A percentile compares a stretch with the other conserved stretches of the same genome.
phyloP scores from a whole-genome alignment of 1,139 yeast genomes.

The Diutina catenulata region DNA sequence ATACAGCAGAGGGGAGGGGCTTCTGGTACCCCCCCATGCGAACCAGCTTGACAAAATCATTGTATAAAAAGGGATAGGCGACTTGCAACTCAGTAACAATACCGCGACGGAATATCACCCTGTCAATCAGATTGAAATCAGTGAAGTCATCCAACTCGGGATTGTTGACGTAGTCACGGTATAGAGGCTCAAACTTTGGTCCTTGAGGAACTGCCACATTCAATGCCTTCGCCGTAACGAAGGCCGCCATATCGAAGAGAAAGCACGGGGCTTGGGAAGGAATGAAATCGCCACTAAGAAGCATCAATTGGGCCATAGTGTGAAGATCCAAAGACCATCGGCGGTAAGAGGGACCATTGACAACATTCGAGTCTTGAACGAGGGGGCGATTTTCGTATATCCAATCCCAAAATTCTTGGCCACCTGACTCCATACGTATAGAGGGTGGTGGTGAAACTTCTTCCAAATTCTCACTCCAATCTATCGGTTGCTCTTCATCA shows the following conservation, averaged over 20 bases:
- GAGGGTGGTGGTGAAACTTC: constrained; percentile 60
- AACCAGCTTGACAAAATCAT: constrained; percentile 63
- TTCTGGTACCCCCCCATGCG: constrained; percentile 41
- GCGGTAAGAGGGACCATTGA: constrained; percentile 70
- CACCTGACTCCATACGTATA: too few relatives aligned
- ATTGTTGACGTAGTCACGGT: constrained; percentile 42
- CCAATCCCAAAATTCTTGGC: constrained; percentile 47
- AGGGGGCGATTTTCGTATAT: constrained; percentile 71
- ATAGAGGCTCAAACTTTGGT: constrained; percentile 89
- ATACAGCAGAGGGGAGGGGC: too few relatives aligned
- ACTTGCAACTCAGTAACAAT: constrained; percentile 74
- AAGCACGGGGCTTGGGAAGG: constrained; percentile 55
- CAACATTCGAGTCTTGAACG: constrained; percentile 37
- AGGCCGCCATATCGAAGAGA: constrained; percentile 64
- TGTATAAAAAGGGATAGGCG: constrained; percentile 78
- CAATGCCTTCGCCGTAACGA: constrained; percentile 83
- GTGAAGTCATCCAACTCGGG: constrained; percentile 68
- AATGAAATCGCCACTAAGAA: too few relatives aligned
- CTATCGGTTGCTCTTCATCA: constrained; percentile 90
- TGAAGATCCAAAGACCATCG: constrained; percentile 56
- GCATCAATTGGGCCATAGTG: constrained; percentile 55
- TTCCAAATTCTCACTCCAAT: constrained; percentile 70
- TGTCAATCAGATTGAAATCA: constrained; percentile 81
- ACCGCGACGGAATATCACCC: constrained; percentile 70
- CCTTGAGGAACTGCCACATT: constrained; percentile 89